phyloP scores from a whole-genome alignment of 2,329 filamentous ascomycete species.

The Septoria petroselini region DNA sequence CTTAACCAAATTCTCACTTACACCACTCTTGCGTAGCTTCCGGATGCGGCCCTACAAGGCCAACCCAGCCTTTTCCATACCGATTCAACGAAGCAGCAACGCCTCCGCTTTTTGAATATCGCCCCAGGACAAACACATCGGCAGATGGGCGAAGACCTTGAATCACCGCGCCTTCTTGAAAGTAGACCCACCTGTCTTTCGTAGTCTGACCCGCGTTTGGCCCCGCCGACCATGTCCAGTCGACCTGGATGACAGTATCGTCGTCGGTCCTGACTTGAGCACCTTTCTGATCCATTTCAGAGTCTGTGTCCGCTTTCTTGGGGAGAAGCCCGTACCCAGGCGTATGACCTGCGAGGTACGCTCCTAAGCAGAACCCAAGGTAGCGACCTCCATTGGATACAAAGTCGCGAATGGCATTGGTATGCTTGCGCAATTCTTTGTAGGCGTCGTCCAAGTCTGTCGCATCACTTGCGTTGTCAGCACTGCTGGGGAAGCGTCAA shows the following conservation, averaged over 20 bases:
- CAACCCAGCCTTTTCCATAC: slow-evolving; percentile 27
- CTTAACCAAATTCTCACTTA: slow-evolving; percentile 14
- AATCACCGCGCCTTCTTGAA: slow-evolving; percentile 26
- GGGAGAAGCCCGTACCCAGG: slow-evolving; percentile 23
- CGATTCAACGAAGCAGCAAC: slow-evolving; percentile 22
- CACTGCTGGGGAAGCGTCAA: background rate
- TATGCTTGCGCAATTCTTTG: slow-evolving; percentile 19
- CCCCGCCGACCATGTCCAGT: slow-evolving; percentile 25
- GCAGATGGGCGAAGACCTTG: slow-evolving; percentile 10
- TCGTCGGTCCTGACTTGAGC: slow-evolving; percentile 20
- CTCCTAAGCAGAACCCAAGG: slow-evolving; percentile 28
- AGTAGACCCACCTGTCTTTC: slow-evolving; percentile 26
- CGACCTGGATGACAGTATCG: slow-evolving; percentile 28
- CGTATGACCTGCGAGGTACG: slow-evolving; percentile 23
- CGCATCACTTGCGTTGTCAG: slow-evolving; percentile 1
- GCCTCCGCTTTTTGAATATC: slow-evolving; percentile 26
- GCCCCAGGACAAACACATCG: slow-evolving; percentile 19
- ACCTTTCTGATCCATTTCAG: slow-evolving; percentile 15
- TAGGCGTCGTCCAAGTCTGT: slow-evolving; percentile 21
- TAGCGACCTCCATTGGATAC: slow-evolving; percentile 25
- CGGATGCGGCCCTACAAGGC: slow-evolving; percentile 25
- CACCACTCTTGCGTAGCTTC: slow-evolving; percentile 27
- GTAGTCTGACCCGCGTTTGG: slow-evolving; percentile 15
- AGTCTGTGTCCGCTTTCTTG: slow-evolving; percentile 17
- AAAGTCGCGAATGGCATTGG: slow-evolving; percentile 22